A percentile compares a stretch with the other conserved stretches of the same genome.
phyloP scores from a whole-genome alignment of 371 early-diverging fungal genomes.

The Mortierella sp. region DNA sequence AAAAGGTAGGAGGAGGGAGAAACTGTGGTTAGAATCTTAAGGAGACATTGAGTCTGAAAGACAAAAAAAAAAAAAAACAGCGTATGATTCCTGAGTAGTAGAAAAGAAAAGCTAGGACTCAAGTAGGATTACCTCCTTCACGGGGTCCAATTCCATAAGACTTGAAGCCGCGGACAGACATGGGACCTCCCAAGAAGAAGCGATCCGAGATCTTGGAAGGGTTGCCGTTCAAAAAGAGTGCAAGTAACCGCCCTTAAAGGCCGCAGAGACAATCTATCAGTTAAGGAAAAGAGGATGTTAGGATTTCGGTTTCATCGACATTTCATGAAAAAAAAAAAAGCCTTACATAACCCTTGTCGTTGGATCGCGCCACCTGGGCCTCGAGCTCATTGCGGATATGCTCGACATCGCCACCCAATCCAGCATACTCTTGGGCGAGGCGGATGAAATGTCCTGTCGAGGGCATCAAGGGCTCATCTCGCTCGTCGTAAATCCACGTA shows the following conservation, averaged over 20 bases:
- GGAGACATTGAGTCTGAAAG: not conserved
- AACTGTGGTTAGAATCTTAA: not conserved
- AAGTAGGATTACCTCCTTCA: conserved; percentile 61
- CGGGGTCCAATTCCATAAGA: conserved; percentile 89
- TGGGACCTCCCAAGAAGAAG: conserved; percentile 89
- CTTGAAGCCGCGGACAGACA: conserved; percentile 89
- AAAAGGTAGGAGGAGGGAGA: conserved; percentile 4
- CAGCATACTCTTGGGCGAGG: conserved; percentile 78
- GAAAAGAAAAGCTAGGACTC: not conserved
- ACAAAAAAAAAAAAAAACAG: conserved; percentile 12
- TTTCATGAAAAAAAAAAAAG: conserved; percentile 2
- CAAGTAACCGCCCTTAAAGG: conserved; percentile 67
- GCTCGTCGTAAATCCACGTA: conserved; percentile 72
- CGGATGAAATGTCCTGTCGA: conserved; percentile 77
- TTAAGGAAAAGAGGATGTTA: conserved; percentile 48
- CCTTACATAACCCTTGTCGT: conserved; percentile 67
- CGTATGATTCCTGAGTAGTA: not conserved
- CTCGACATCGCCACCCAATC: conserved; percentile 84
- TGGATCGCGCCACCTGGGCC: conserved; percentile 59
- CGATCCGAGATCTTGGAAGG: conserved; percentile 80
- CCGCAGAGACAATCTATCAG: conserved; percentile 66
- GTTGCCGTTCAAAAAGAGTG: conserved; percentile 64
- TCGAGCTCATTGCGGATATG: conserved; percentile 82
- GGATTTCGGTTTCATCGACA: conserved; percentile 40
- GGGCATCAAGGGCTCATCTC: conserved; percentile 84